Evolutionary conservation across 1,139 yeast species (phyloP), one percentile per base, ranked within the genome.

Genomic region (Pichia sp.): DNA sequence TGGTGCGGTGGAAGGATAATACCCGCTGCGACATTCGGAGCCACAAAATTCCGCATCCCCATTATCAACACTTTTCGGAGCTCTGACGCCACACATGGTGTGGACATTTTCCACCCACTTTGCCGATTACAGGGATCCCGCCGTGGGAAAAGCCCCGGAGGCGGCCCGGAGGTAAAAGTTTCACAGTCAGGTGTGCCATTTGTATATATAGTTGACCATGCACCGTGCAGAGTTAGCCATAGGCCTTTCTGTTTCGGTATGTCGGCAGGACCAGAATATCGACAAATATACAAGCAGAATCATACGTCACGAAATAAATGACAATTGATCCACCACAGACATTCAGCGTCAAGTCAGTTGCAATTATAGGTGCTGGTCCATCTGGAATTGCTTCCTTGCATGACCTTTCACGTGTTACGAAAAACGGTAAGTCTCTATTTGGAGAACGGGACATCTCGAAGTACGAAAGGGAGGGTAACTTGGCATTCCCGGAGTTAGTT

Each of bases 361-460:
- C 80, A 17, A 72, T 78, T 41, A 76, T 78, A 29, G 82, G 83
- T 1, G 81, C 80, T 30, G 83, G 83, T 4, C 81, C 83, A 4
- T 74, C 79, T 1, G 81, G 81, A 6, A 77, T 79, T 17, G 71
- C 78, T 41, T 67, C 73, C 0, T 64, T 76, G n/a, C 79, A 77
- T 55, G 59, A 73, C 1, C 62, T 78, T 9, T 53, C 61, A 5
- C 58, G 63, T 42, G 40, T 53, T 27, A 48, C 51, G n/a, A 56
- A 53, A 46, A 30, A 44, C 29, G 62, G 60, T 3, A 46, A 40
- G 8, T 42, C 61, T 1, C 27, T 59, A n/a, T 59, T 58, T 38
- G 63, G 60, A 24, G 10, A 30, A 8, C 48, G 51, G 24, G 51
- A 53, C 14, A 33, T 60, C 9, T 40, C 54, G 4, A 42, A 52